Conservation (phyloP, 805 yeast species). For the Maudiozyma barnettii region DNA sequence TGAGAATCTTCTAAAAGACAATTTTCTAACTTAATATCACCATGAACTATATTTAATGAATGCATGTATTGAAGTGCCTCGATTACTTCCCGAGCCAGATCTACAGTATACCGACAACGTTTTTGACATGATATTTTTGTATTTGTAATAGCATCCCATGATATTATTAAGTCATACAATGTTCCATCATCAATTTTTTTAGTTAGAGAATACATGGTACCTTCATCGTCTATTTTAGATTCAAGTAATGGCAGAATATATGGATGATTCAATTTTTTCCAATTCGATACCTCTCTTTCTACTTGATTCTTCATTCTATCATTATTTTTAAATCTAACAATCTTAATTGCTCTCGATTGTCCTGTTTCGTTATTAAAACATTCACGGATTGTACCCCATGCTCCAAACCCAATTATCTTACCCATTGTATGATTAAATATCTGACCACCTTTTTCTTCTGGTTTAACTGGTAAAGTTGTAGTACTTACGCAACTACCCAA, state of each 20-base stretch:
- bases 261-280: constrained; percentile 61
- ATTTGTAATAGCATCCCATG: constrained; percentile 46
- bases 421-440: constrained; percentile 59
- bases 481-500: neutral
- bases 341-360: constrained; percentile 50
- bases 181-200: constrained; percentile 67
- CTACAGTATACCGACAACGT: constrained; percentile 30
- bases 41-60: constrained; percentile 53
- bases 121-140: constrained; percentile 24
- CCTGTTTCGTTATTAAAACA: constrained; percentile 34
- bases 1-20: constrained; percentile 46
- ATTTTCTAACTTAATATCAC: constrained; percentile 77
- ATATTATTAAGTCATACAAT: constrained; percentile 60
- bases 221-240: constrained; percentile 47
- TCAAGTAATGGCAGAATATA: constrained; percentile 54
- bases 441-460: constrained; percentile 59
- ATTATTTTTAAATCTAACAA: constrained; percentile 42
- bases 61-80: constrained; percentile 57
- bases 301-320: constrained; percentile 48
- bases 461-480: constrained; percentile 5
- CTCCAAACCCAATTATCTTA: constrained; percentile 74
- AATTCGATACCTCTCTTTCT: constrained; percentile 60
- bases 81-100: constrained; percentile 44
- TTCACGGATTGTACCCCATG: constrained; percentile 81
- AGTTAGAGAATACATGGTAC: constrained; percentile 63